These are phyloP conservation scores for Candida montana DNA, from an alignment of 805 yeast genomes.

Conservation along the genomic window DNA sequence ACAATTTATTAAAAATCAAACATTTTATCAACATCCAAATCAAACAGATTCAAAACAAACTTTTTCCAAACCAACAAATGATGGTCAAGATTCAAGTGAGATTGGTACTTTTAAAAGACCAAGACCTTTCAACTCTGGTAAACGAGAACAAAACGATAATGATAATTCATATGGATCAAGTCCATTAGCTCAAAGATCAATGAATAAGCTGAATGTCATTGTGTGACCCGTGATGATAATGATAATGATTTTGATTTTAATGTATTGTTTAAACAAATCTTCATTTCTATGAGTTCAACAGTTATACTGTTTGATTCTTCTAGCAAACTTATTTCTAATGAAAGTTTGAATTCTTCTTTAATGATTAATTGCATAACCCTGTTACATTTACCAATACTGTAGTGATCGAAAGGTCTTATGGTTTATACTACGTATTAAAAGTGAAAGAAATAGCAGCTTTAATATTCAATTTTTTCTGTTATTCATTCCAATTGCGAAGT, in stretches of 20 bases:
- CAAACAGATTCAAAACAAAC: not conserved
- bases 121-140: not conserved
- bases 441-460: too few species aligned
- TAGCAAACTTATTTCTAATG: too few species aligned
- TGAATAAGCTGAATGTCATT: constrained; percentile 11
- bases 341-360: not conserved
- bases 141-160: not conserved
- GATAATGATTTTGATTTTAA: not conserved
- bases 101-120: constrained; percentile 7
- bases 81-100: constrained; percentile 4
- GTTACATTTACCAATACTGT: too few species aligned
- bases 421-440: too few species aligned
- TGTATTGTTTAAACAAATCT: not conserved
- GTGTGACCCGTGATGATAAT: not conserved
- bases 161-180: constrained; percentile 3
- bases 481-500: too few species aligned
- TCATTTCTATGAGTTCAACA: constrained; percentile 1
- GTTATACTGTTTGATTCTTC: too few species aligned
- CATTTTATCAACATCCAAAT: constrained; percentile 2
- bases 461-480: too few species aligned
- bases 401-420: too few species aligned
- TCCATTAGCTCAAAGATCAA: constrained; percentile 10
- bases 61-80: constrained; percentile 5
- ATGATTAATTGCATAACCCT: constrained; percentile 3
- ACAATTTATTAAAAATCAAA: constrained; percentile 1